Percentiles rank a stretch among this genome's conserved stretches.
These are phyloP conservation scores for Paramecium primaurelia DNA, from an alignment of 73 alveolate species.

Conservation along the genomic window DNA sequence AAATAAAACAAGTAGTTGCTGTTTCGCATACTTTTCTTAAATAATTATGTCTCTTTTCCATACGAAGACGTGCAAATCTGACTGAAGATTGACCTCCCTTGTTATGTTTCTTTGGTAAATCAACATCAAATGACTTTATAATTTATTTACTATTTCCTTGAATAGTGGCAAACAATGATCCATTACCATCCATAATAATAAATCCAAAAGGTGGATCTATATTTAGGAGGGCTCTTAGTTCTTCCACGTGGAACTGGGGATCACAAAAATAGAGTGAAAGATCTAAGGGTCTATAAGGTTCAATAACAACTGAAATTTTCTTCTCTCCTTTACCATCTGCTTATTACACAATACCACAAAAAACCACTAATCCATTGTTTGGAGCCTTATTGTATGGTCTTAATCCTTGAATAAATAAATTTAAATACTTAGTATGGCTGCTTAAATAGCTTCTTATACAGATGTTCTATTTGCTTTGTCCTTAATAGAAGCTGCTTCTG, in stretches of 20 bases:
- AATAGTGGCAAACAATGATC: slow-evolving; percentile 95
- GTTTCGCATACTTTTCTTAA: slow-evolving; percentile 98
- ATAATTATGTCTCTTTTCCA: slow-evolving; percentile 98
- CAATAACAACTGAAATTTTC: slow-evolving; percentile 91
- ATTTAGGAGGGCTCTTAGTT: slow-evolving; percentile 66
- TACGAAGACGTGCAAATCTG: slow-evolving; percentile 92
- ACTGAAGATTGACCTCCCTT: slow-evolving; percentile 96
- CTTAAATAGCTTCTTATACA: slow-evolving; percentile 50
- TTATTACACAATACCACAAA: slow-evolving; percentile 93
- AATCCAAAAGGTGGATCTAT: slow-evolving; percentile 96
- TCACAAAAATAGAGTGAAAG: slow-evolving; percentile 95
- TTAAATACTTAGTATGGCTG: slow-evolving; percentile 51
- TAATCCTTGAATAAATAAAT: slow-evolving; percentile 44
- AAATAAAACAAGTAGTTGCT: slow-evolving; percentile 89
- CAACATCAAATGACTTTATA: slow-evolving; percentile 72
- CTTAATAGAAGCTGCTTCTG: slow-evolving; percentile 49
- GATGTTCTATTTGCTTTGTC: slow-evolving; percentile 56
- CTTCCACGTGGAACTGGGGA: slow-evolving; percentile 83
- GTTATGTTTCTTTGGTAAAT: slow-evolving; percentile 94
- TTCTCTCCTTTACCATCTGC: slow-evolving; percentile 94
- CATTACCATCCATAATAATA: slow-evolving; percentile 98
- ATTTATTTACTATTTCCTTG: slow-evolving; percentile 92
- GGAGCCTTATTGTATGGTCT: slow-evolving; percentile 94
- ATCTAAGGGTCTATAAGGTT: slow-evolving; percentile 97
- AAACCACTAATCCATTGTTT: slow-evolving; percentile 95